Percentiles rank a stretch among this genome's conserved stretches.
Conservation (phyloP, 257 asterid genomes). For the Solanum okadae region DNA sequence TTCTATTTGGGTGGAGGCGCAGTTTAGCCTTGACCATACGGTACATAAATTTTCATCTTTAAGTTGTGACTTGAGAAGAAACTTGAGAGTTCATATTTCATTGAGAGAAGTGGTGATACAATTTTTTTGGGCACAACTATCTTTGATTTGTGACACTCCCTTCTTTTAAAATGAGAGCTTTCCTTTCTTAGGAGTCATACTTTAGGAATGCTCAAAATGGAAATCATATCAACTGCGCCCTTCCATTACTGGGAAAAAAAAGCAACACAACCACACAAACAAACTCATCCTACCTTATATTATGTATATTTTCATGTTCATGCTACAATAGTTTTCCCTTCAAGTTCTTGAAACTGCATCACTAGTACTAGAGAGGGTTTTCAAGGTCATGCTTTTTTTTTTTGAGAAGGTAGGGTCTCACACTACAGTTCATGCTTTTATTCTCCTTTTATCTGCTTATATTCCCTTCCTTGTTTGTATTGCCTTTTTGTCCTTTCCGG, state of each 20-base stretch:
- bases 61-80: neutral
- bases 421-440: neutral
- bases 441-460: neutral
- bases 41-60: neutral
- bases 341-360: neutral
- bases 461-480: neutral
- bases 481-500: neutral
- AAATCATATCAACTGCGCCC: neutral
- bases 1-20: neutral
- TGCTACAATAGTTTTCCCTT: neutral
- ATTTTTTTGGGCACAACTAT: neutral
- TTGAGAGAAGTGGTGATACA: neutral
- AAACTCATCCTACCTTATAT: neutral
- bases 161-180: neutral
- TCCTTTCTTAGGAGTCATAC: neutral
- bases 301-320: neutral
- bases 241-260: neutral
- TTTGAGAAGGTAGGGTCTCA: neutral
- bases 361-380: neutral
- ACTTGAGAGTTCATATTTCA: neutral
- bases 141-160: neutral
- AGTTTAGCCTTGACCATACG: neutral
- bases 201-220: neutral
- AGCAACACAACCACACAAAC: neutral
- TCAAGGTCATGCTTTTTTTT: neutral